phyloP scores from a whole-genome alignment of 164 flowering plant species.

The Litsea cubeba region DNA sequence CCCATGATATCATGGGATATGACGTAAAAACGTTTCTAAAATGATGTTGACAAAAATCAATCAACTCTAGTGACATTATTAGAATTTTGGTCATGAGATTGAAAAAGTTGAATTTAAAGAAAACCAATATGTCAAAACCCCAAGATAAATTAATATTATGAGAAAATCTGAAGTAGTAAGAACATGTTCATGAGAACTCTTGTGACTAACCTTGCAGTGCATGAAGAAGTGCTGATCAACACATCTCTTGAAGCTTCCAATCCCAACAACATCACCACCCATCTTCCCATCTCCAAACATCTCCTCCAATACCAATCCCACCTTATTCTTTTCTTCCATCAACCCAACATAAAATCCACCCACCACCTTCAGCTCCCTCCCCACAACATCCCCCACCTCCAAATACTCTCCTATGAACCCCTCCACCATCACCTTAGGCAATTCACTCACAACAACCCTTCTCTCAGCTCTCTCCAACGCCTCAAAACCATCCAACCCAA shows the following conservation, averaged over 20 bases:
- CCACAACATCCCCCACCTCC: slow-evolving; percentile 39
- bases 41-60: too few species aligned
- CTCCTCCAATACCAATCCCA: slow-evolving; percentile 8
- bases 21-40: too few species aligned
- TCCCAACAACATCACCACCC: slow-evolving; percentile 16
- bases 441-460: slow-evolving; percentile 37
- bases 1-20: too few species aligned
- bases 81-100: too few species aligned
- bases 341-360: slow-evolving; percentile 37
- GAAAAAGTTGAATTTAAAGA: too few species aligned
- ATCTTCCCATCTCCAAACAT: slow-evolving; percentile 14
- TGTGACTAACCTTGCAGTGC: slow-evolving; percentile 24
- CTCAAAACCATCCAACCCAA: slow-evolving; percentile 41
- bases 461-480: slow-evolving; percentile 25
- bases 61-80: too few species aligned
- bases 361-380: slow-evolving; percentile 36
- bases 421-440: slow-evolving; percentile 66
- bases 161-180: too few species aligned
- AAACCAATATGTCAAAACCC: too few species aligned
- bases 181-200: too few species aligned
- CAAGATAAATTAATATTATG: too few species aligned
- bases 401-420: slow-evolving; percentile 48
- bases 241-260: slow-evolving; percentile 17
- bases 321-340: slow-evolving; percentile 22
- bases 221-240: slow-evolving; percentile 19